Conservation (phyloP, 192 early-diverging fungal genomes). For the Linnemannia elongata region DNA sequence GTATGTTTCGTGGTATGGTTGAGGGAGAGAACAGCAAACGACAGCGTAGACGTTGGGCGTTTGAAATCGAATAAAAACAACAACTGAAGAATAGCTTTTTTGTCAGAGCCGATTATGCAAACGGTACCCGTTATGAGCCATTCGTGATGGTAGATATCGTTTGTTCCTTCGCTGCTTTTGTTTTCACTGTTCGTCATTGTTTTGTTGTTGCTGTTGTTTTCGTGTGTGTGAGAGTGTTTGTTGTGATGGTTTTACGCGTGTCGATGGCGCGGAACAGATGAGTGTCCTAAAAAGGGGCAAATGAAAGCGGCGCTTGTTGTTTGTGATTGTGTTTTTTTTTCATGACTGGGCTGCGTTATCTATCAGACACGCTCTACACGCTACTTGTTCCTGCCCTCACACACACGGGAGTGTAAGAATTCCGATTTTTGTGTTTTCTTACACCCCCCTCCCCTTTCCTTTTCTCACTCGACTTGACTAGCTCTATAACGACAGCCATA, state of each 20-base stretch:
- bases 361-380: neutral
- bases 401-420: neutral
- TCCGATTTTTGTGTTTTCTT: neutral
- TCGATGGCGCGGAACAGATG: too few species aligned
- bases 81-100: neutral
- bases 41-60: neutral
- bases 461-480: too few species aligned
- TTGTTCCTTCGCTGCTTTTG: too few species aligned
- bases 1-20: neutral
- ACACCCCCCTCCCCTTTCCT: neutral
- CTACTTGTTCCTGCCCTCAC: neutral
- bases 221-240: neutral
- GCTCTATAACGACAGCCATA: neutral
- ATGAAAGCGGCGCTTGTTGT: neutral
- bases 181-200: neutral
- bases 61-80: neutral
- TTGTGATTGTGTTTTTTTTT: too few species aligned
- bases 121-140: neutral
- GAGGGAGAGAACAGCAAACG: neutral
- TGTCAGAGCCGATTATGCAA: neutral
- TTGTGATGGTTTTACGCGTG: neutral
- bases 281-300: constrained; percentile 14
- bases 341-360: neutral
- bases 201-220: neutral
- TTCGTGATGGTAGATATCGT: neutral